Base-by-base conservation (phyloP, 768 basidiomycete genomes). In the Kondoa subrosea region DNA sequence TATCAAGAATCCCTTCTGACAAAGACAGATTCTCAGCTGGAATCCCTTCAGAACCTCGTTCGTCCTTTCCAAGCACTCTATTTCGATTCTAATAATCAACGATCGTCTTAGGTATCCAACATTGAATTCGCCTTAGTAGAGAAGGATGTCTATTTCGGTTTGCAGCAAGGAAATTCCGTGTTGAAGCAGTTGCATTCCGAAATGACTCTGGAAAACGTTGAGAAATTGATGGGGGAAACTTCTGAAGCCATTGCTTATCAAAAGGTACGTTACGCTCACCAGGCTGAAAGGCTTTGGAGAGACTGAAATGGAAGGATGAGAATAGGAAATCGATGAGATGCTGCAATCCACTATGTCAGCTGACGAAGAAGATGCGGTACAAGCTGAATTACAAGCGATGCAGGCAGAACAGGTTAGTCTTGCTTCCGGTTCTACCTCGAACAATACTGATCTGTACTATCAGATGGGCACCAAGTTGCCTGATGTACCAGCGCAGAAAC, bases 41-140 rank as follows among this genome's bases (percentile, higher is more conserved):
- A 87, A 79, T 88, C 84, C 67, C 77, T 97, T 67, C 91, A 96
- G 77, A 85, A 90, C 70, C 80, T 97, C 62, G 93, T 91, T 70
- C 70, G 85, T 78, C 40, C 16, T 30, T 32, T 33, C 21, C 26
- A 29, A 4, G 17, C 2, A 34, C 1, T 17, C 3, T 32, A 16
- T 57, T 2, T 12, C 31, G 62, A 32, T 2, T 26, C 56, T 1
- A 50, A 33, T 33, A 56, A 34, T 30, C 4, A 8, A 21, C 30
- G 4, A 30, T 57, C 25, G 4, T 63, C 12, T 30, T 29, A 99
- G 93, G 91, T 96, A 29, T 88, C 90, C 2, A 88, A 87, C 0
- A 95, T 99, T 73, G 95, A 99, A 76, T 97, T 95, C 79, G 91
- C 95, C 4, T 81, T 92, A 62, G 85, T 97, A 26, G 89, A 97